Base-by-base conservation (phyloP, 176 grass and related monocot species). In the Avena eriantha region DNA sequence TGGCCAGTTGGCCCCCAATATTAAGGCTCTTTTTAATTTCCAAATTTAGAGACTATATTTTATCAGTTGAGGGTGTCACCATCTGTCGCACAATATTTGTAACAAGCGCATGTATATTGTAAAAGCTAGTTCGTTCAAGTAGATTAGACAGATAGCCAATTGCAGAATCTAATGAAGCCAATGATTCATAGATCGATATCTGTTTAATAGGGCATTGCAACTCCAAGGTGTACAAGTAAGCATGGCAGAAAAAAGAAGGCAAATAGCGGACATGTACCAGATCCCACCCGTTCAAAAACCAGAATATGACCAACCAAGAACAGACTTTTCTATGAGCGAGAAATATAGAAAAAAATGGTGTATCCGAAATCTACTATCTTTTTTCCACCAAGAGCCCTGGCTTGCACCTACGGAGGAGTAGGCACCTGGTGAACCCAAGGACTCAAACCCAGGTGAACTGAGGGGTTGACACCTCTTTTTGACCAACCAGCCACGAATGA, bases 261-360 rank as follows among this genome's bases (percentile, higher is more conserved):
- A 23, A 47, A 73, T 47, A 3, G 4, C 3, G 1, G 41, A 47
- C 39, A 73, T 46, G 47, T 72, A 73, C 65, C 15, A 73, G 21
- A 73, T 47, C 41, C 19, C 69, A 47, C 19, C 39, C 0, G 10
- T 73, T 47, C 36, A 43, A 45, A 34, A 14, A 68, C 23, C 15
- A 57, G 47, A 85, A 89, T 80, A 29, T 36, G 49, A 8, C 0
- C 34, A 69, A 15, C 53, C 45, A 71, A 6, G 31, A 84, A 34
- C 2, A 47, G 17, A 35, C 46, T 75, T 79, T 18, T 48, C 7
- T 26, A 63, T 34, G 61, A 69, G 17, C 0, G 43, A 86, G 63
- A 26, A 78, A 33, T 34, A 22, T 63, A 43, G 2, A 29, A 69
- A 39, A 41, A 63, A 4, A 4, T n/a, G 9, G 0, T 70, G 18